Conservation (phyloP, 768 basidiomycete genomes). For the Kwoniella bestiolae region DNA sequence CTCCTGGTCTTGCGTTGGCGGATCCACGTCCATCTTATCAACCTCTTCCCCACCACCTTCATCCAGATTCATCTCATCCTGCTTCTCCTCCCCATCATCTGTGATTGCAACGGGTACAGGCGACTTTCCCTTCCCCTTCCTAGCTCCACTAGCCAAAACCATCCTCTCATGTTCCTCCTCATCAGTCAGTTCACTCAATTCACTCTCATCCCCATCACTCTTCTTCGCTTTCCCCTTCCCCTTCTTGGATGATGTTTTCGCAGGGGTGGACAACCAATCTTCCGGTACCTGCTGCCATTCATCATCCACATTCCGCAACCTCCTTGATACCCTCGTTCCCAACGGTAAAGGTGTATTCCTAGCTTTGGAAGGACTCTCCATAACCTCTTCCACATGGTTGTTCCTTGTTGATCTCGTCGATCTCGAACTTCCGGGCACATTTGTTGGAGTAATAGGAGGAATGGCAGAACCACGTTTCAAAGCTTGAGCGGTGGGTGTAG, state of each 20-base stretch:
- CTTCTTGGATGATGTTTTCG: conserved; percentile 2
- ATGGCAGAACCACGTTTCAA: conserved; percentile 30
- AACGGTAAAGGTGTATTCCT: conserved; percentile 25
- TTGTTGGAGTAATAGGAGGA: not conserved
- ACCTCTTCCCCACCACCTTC: conserved; percentile 13
- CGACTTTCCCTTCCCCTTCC: not conserved
- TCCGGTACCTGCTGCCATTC: conserved; percentile 53
- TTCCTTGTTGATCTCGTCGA: conserved; percentile 28
- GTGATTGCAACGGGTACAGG: not conserved
- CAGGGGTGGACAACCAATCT: conserved; percentile 25
- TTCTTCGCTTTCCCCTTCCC: conserved; percentile 9
- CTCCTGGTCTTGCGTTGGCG: not conserved
- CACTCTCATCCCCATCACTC: conserved; percentile 41
- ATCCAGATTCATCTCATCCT: conserved; percentile 29
- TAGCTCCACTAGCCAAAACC: conserved; percentile 16
- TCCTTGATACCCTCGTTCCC: conserved; percentile 37
- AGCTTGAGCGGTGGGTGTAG: conserved; percentile 35
- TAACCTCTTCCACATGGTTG: conserved; percentile 1
- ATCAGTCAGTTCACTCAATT: conserved; percentile 55
- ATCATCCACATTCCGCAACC: conserved; percentile 42
- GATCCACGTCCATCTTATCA: conserved; percentile 13
- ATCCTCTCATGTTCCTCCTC: conserved; percentile 42
- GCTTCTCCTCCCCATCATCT: not conserved
- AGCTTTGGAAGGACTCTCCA: conserved; percentile 17
- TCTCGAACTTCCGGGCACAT: conserved; percentile 12